Conservation (phyloP, 208 protist genomes). For the Strigomonas culicis region DNA sequence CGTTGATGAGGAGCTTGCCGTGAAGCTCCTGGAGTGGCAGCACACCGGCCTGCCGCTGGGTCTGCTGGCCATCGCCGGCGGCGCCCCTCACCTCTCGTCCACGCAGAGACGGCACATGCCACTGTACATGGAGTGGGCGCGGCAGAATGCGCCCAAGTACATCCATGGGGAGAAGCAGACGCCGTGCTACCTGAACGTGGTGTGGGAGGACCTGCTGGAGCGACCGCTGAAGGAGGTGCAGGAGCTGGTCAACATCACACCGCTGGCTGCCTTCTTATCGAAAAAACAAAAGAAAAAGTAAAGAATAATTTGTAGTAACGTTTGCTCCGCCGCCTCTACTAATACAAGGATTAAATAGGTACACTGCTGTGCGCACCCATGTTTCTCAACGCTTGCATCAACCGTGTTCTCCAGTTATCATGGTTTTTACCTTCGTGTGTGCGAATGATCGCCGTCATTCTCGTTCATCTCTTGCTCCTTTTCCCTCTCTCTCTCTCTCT, state of each 20-base stretch:
- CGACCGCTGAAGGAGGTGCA: slow-evolving; percentile 50
- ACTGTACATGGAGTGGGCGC: slow-evolving; percentile 60
- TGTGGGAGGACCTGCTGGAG: slow-evolving; percentile 72
- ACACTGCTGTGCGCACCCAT: background rate
- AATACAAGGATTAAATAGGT: background rate
- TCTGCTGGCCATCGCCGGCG: slow-evolving; percentile 56
- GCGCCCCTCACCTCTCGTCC: slow-evolving; percentile 46
- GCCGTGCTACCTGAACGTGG: slow-evolving; percentile 65
- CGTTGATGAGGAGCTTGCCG: slow-evolving; percentile 79
- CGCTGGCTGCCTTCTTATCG: slow-evolving; percentile 52
- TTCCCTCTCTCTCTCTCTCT: slow-evolving; percentile 10
- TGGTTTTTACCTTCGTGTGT: background rate
- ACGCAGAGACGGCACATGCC: slow-evolving; percentile 40
- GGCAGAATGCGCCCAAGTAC: slow-evolving; percentile 38
- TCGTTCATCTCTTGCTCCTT: background rate
- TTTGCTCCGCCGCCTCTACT: background rate
- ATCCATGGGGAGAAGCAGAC: slow-evolving; percentile 31
- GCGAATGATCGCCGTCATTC: background rate
- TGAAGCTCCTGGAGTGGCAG: slow-evolving; percentile 81
- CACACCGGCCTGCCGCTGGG: slow-evolving; percentile 83
- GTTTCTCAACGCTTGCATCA: background rate
- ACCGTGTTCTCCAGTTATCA: background rate
- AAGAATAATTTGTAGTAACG: too few relatives aligned
- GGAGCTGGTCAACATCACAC: slow-evolving; percentile 49
- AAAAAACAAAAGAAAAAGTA: slow-evolving; percentile 3